phyloP scores from a whole-genome alignment of 129 eudicot species.

The Smallanthus sonchifolius region DNA sequence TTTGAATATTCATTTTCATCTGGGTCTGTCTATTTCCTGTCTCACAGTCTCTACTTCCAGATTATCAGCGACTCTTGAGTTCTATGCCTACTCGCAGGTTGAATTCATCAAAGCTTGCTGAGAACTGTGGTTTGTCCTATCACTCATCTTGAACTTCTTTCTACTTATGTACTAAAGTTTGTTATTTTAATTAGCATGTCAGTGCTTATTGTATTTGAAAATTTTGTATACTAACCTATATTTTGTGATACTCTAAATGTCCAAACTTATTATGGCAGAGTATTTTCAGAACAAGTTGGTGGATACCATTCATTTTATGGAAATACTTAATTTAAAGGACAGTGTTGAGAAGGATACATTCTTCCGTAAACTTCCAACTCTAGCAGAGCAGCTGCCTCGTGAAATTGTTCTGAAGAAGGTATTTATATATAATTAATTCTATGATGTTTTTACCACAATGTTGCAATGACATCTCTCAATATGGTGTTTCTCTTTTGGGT shows the following conservation, averaged over 20 bases:
- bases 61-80: conserved; percentile 96
- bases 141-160: conserved; percentile 7
- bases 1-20: conserved; percentile 38
- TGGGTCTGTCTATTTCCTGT: conserved; percentile 44
- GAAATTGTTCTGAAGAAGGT: conserved; percentile 93
- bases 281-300: conserved; percentile 98
- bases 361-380: conserved; percentile 94
- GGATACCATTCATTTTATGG: conserved; percentile 97
- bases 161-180: background rate
- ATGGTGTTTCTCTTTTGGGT: conserved; percentile 6
- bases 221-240: conserved; percentile 1
- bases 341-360: conserved; percentile 95
- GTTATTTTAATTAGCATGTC: background rate
- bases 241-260: conserved; percentile 21
- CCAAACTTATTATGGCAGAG: conserved; percentile 46
- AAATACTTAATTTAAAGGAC: conserved; percentile 89
- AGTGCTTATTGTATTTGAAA: conserved; percentile 2
- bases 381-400: conserved; percentile 97
- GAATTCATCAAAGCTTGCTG: conserved; percentile 92
- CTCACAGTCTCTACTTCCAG: conserved; percentile 98
- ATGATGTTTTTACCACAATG: background rate
- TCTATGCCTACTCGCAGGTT: conserved; percentile 98
- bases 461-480: conserved; percentile 1
- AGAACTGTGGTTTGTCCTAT: conserved; percentile 77
- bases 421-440: background rate